phyloP scores from a whole-genome alignment of 2,329 filamentous ascomycete genomes.

The Chrysoporthe deuterocubensis region DNA sequence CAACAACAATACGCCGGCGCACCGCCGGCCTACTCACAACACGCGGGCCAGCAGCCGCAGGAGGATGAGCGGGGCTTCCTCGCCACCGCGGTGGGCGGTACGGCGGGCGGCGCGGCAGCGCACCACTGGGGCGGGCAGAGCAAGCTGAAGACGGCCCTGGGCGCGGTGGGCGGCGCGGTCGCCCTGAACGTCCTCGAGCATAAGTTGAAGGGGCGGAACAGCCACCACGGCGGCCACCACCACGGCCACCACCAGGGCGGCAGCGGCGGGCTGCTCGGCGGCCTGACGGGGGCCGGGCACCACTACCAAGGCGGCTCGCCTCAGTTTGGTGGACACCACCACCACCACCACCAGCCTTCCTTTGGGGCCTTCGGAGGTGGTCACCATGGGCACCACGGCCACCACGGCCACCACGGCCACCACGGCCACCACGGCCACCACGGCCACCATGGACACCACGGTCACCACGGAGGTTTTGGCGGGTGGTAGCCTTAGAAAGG shows the following conservation, averaged over 20 bases:
- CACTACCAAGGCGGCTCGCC: not conserved
- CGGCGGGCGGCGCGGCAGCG: slow-evolving; percentile 56
- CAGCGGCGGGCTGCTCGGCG: slow-evolving; percentile 20
- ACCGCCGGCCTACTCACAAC: slow-evolving; percentile 5
- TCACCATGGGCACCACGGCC: slow-evolving; percentile 21
- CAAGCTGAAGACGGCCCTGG: slow-evolving; percentile 55
- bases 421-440: slow-evolving; percentile 10
- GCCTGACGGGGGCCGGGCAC: slow-evolving; percentile 21
- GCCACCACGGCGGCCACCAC: slow-evolving; percentile 28
- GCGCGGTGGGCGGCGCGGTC: slow-evolving; percentile 57
- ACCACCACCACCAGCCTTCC: not conserved
- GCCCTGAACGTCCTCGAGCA: slow-evolving; percentile 57
- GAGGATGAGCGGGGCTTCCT: slow-evolving; percentile 60
- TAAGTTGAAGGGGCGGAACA: slow-evolving; percentile 41
- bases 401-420: slow-evolving; percentile 5
- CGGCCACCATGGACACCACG: slow-evolving; percentile 20
- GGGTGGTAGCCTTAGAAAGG: not conserved
- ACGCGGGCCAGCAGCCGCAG: slow-evolving; percentile 25
- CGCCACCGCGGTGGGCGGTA: slow-evolving; percentile 57
- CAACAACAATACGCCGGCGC: slow-evolving; percentile 28
- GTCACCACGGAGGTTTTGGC: slow-evolving; percentile 15
- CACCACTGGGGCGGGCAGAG: slow-evolving; percentile 58
- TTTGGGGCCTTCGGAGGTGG: slow-evolving; percentile 13
- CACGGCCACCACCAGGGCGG: slow-evolving; percentile 15
- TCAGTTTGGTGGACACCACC: slow-evolving; percentile 1